Conservation (phyloP, 129 eudicot genomes). For the Apium graveolens region DNA sequence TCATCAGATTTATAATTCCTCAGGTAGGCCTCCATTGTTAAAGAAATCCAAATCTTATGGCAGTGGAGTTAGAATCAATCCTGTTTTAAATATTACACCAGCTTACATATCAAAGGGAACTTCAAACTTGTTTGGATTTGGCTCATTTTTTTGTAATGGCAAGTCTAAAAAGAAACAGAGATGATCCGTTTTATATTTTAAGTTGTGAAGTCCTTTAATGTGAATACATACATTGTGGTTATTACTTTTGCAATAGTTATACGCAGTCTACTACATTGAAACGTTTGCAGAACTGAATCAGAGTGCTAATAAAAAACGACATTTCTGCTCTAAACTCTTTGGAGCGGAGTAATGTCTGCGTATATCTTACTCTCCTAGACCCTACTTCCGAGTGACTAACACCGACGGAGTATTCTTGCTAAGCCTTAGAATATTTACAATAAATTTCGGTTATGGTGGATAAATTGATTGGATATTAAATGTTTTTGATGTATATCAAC, state of each 20-base stretch:
- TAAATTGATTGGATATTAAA: background rate
- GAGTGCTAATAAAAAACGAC: background rate
- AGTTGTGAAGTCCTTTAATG: background rate
- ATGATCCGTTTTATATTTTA: conserved; percentile 12
- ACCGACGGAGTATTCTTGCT: too few relatives aligned
- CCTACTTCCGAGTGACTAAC: background rate
- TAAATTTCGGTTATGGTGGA: background rate
- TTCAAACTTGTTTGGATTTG: conserved; percentile 54
- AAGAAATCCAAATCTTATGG: conserved; percentile 28
- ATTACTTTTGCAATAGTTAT: background rate
- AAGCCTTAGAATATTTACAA: background rate
- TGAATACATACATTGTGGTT: background rate
- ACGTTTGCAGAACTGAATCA: background rate
- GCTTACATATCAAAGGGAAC: conserved; percentile 46
- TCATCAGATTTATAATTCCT: conserved; percentile 23
- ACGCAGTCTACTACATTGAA: background rate
- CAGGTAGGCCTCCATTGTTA: conserved; percentile 26
- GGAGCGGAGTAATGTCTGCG: background rate
- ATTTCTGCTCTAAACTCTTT: background rate
- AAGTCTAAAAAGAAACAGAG: conserved; percentile 52
- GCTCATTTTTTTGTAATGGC: conserved; percentile 62
- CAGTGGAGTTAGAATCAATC: conserved; percentile 40
- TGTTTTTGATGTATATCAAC: conserved; percentile 23
- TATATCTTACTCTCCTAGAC: background rate
- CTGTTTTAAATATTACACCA: conserved; percentile 58